phyloP scores from a whole-genome alignment of 2,329 filamentous ascomycete genomes.

The Teratosphaeria nubilosa region DNA sequence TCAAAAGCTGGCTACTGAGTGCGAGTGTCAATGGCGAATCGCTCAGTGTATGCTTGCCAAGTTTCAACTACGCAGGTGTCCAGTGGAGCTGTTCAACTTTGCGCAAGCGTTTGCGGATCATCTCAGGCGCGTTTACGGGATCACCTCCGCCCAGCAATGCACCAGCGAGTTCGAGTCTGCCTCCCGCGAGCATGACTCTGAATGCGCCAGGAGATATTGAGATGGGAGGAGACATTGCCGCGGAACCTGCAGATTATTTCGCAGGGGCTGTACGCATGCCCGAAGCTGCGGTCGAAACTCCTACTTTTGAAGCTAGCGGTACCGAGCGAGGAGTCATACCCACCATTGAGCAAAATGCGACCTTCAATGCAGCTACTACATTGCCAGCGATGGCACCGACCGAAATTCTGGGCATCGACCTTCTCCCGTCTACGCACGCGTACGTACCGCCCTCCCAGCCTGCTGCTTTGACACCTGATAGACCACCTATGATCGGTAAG shows the following conservation, averaged over 20 bases:
- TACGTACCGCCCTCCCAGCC: constrained; percentile 12
- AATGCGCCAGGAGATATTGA: constrained; percentile 9
- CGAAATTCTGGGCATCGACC: constrained; percentile 10
- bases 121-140: constrained; percentile 42
- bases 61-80: constrained; percentile 52
- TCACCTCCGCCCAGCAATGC: constrained; percentile 7
- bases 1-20: constrained; percentile 60
- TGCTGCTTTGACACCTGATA: constrained; percentile 1
- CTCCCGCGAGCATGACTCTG: neutral
- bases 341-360: constrained; percentile 12
- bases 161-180: neutral
- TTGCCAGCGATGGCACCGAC: neutral
- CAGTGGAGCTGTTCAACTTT: constrained; percentile 63
- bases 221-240: neutral
- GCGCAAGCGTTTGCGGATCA: constrained; percentile 56
- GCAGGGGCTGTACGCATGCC: constrained; percentile 1
- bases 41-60: constrained; percentile 44
- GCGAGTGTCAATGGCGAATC: constrained; percentile 44
- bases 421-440: constrained; percentile 14
- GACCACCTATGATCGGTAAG: neutral
- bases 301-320: neutral
- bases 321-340: constrained; percentile 8
- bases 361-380: neutral
- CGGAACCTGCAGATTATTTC: constrained; percentile 22
- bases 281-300: neutral